Evolutionary conservation across 768 basidiomycete species (phyloP).

Genomic region (Dentipellis sp.): DNA sequence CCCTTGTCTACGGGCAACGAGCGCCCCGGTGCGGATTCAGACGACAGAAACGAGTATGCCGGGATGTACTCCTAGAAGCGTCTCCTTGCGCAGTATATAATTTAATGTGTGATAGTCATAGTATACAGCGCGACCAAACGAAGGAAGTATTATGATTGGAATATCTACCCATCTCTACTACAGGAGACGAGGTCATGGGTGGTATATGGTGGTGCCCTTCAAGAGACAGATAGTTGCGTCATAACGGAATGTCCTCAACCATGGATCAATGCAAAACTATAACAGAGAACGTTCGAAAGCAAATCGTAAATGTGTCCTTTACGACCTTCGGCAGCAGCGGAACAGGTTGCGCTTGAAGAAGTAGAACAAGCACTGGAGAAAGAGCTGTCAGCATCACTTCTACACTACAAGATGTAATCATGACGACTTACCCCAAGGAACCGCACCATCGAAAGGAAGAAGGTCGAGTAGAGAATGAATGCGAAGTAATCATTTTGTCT

Average conservation of each 20-base stretch:
- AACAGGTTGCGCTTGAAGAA: conserved; percentile 79
- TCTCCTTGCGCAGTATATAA: conserved; percentile 1
- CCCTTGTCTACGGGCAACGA: conserved; percentile 14
- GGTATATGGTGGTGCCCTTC: not conserved
- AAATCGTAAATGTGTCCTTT: conserved; percentile 13
- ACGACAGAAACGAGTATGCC: not conserved
- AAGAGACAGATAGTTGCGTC: not conserved
- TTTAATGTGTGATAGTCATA: conserved; percentile 2
- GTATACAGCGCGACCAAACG: not conserved
- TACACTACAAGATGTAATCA: not conserved
- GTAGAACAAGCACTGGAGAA: conserved; percentile 64
- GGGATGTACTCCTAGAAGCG: conserved; percentile 4
- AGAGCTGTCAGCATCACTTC: not conserved
- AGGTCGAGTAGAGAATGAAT: conserved; percentile 75
- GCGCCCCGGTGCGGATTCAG: not conserved
- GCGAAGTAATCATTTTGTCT: conserved; percentile 62
- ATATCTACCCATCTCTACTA: conserved; percentile 1
- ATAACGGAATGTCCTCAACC: not conserved
- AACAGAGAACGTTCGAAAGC: conserved; percentile 6
- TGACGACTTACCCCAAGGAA: conserved; percentile 59
- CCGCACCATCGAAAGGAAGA: conserved; percentile 59
- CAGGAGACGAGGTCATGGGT: not conserved
- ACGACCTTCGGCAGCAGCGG: conserved; percentile 72
- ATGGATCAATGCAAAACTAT: not conserved
- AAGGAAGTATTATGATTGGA: not conserved